Evolutionary conservation across 2,329 filamentous ascomycete species (phyloP).

Genomic region (Dichotomopilus funicola): DNA sequence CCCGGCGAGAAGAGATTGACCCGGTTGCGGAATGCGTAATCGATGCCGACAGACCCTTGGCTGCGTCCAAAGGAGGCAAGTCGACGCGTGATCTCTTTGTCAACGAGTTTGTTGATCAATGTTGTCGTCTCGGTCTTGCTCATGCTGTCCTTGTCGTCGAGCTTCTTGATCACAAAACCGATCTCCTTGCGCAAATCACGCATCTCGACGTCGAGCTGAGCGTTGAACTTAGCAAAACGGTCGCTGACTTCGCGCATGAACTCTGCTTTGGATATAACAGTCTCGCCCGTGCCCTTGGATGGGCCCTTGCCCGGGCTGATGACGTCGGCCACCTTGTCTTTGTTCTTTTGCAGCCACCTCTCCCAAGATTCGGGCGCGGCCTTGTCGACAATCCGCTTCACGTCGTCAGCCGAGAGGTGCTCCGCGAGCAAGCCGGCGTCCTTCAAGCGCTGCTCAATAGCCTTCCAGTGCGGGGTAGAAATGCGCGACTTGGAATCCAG

Average conservation of each 20-base stretch:
- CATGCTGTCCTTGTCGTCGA: slow-evolving; percentile 26
- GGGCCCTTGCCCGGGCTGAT: slow-evolving; percentile 13
- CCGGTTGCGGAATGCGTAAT: slow-evolving; percentile 41
- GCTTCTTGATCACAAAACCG: slow-evolving; percentile 23
- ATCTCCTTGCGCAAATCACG: slow-evolving; percentile 27
- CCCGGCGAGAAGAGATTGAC: slow-evolving; percentile 69
- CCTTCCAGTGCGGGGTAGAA: slow-evolving; percentile 42
- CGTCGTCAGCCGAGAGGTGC: slow-evolving; percentile 25
- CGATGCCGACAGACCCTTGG: slow-evolving; percentile 39
- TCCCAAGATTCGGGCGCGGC: slow-evolving; percentile 37
- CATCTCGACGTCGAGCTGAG: slow-evolving; percentile 37
- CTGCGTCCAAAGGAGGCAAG: slow-evolving; percentile 41
- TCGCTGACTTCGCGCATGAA: slow-evolving; percentile 40
- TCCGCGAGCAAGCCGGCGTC: slow-evolving; percentile 27
- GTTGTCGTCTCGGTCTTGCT: slow-evolving; percentile 35
- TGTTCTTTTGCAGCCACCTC: slow-evolving; percentile 47
- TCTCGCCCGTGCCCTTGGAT: slow-evolving; percentile 3
- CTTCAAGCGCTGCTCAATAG: slow-evolving; percentile 38
- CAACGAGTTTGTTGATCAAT: slow-evolving; percentile 37
- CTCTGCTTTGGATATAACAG: slow-evolving; percentile 41
- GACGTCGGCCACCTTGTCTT: slow-evolving; percentile 33
- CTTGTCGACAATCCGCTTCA: slow-evolving; percentile 8
- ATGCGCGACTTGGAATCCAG: slow-evolving; percentile 36
- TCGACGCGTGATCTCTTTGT: slow-evolving; percentile 38
- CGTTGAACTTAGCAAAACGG: slow-evolving; percentile 34